Conservation (phyloP, 331 rosid species). For the Rhamnella rubrinervis region DNA sequence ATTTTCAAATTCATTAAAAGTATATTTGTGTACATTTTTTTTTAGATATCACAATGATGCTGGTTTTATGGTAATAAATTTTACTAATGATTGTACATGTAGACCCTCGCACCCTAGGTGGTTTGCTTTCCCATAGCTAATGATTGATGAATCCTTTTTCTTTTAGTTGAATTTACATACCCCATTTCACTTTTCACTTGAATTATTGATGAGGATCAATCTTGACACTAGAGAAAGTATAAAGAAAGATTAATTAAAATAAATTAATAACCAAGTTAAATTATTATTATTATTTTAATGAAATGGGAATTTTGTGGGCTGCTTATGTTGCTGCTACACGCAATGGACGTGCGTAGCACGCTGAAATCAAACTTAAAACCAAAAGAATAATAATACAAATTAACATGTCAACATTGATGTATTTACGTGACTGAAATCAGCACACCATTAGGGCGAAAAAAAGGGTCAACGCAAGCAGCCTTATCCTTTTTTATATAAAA, state of each 20-base stretch:
- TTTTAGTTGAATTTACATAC: conserved; percentile 11
- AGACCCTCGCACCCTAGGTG: background rate
- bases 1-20: too few relatives aligned
- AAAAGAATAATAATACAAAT: too few relatives aligned
- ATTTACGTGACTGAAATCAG: too few relatives aligned
- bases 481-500: too few relatives aligned
- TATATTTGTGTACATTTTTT: background rate
- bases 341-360: too few relatives aligned
- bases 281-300: background rate
- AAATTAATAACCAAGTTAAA: background rate
- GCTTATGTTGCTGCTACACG: too few relatives aligned
- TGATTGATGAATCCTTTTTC: conserved; percentile 14
- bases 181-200: conserved; percentile 11
- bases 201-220: conserved; percentile 17
- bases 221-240: conserved; percentile 7
- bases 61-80: conserved; percentile 7
- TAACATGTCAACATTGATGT: too few relatives aligned
- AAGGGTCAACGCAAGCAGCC: too few relatives aligned
- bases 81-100: background rate
- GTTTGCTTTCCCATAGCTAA: conserved; percentile 8
- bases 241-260: background rate
- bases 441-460: too few relatives aligned
- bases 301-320: too few relatives aligned
- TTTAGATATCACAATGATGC: background rate
- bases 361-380: too few relatives aligned